Evolutionary conservation across 2,329 filamentous ascomycete genomes (phyloP).

Genomic region (Pseudogymnoascus sp.): DNA sequence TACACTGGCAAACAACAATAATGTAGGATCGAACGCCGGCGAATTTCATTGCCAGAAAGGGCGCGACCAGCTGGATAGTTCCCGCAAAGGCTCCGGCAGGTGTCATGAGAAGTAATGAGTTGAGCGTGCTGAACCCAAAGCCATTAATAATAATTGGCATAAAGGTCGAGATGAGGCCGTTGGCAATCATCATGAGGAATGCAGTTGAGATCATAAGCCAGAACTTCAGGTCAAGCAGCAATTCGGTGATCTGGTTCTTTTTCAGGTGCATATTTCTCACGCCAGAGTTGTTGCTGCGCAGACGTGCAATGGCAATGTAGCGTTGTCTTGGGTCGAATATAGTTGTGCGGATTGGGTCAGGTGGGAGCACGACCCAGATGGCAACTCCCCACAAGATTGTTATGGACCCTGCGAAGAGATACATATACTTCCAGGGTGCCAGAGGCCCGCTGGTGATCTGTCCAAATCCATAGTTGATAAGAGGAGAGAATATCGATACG

Average conservation of each 20-base stretch:
- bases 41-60: not conserved
- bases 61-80: not conserved
- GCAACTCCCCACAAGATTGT: conserved; percentile 36
- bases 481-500: conserved; percentile 36
- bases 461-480: conserved; percentile 41
- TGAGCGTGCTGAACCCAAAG: conserved; percentile 26
- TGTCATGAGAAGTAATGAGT: conserved; percentile 22
- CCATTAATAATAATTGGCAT: conserved; percentile 16
- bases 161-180: conserved; percentile 22
- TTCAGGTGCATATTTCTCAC: conserved; percentile 17
- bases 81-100: conserved; percentile 4
- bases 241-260: conserved; percentile 15
- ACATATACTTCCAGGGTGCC: conserved; percentile 36
- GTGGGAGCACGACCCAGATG: conserved; percentile 33
- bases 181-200: conserved; percentile 23
- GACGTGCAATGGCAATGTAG: conserved; percentile 15
- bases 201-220: conserved; percentile 16
- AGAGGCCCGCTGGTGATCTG: conserved; percentile 31
- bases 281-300: conserved; percentile 18
- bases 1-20: not conserved
- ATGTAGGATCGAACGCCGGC: conserved; percentile 7
- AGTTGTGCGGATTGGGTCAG: conserved; percentile 33
- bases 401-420: conserved; percentile 31
- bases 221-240: conserved; percentile 15
- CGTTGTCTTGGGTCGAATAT: conserved; percentile 14